phyloP scores from a whole-genome alignment of 805 yeast genomes.

The Candida chauliodis region DNA sequence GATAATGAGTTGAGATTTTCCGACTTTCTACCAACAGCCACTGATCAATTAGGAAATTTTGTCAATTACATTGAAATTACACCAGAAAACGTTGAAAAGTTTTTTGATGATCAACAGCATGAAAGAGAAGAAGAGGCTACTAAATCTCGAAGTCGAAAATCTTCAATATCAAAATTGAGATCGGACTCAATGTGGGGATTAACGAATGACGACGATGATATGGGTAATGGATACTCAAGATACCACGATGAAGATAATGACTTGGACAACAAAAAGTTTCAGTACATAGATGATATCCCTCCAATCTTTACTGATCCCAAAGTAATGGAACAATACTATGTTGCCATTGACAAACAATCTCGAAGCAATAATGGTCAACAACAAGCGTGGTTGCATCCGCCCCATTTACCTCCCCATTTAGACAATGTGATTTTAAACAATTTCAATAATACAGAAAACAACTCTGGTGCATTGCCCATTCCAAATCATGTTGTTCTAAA shows the following conservation, averaged over 20 bases:
- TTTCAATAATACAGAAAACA: conserved; percentile 65
- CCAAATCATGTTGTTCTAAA: conserved; percentile 94
- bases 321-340: conserved; percentile 82
- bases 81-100: conserved; percentile 34
- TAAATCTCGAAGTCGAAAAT: conserved; percentile 20
- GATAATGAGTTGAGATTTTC: conserved; percentile 90
- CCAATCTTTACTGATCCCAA: conserved; percentile 82
- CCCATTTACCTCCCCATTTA: conserved; percentile 93
- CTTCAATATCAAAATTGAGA: conserved; percentile 32
- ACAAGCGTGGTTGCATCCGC: conserved; percentile 81
- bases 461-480: conserved; percentile 83
- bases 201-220: conserved; percentile 69
- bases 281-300: conserved; percentile 68
- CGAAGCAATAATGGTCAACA: conserved; percentile 53
- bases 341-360: conserved; percentile 69
- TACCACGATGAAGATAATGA: conserved; percentile 58
- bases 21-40: conserved; percentile 90
- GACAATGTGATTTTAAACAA: conserved; percentile 90
- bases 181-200: conserved; percentile 62
- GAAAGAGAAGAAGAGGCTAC: conserved; percentile 8
- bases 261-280: conserved; percentile 16
- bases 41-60: conserved; percentile 94
- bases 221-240: conserved; percentile 77
- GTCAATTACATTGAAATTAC: conserved; percentile 84
- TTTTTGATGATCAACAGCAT: conserved; percentile 12